These are phyloP conservation scores for Epichloe glyceriae DNA, from an alignment of 2,329 filamentous ascomycete species.

Conservation along the genomic window DNA sequence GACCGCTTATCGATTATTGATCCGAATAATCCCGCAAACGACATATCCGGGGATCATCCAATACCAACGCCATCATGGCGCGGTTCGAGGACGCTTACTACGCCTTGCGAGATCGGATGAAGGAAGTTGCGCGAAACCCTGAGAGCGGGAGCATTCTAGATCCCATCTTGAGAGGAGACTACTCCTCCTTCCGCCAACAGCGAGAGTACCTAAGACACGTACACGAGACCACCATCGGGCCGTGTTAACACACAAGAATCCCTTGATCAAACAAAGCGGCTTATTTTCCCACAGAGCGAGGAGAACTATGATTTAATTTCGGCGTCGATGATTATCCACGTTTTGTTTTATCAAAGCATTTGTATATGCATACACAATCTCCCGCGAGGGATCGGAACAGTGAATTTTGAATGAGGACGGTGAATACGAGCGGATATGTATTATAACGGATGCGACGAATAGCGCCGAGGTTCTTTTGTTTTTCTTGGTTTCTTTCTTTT, in stretches of 20 bases:
- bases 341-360: background rate
- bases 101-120: slow-evolving; percentile 45
- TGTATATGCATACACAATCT: background rate
- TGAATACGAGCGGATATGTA: slow-evolving; percentile 4
- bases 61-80: slow-evolving; percentile 53
- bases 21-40: slow-evolving; percentile 73
- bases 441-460: slow-evolving; percentile 5
- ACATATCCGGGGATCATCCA: slow-evolving; percentile 80
- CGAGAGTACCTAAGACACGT: slow-evolving; percentile 47
- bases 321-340: background rate
- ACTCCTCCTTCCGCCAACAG: slow-evolving; percentile 58
- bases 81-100: slow-evolving; percentile 55
- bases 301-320: background rate
- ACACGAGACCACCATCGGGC: slow-evolving; percentile 28
- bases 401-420: background rate
- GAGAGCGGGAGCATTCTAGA: slow-evolving; percentile 42
- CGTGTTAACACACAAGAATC: slow-evolving; percentile 17
- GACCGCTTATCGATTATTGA: slow-evolving; percentile 79
- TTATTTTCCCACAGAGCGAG: background rate
- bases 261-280: background rate
- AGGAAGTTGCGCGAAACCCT: slow-evolving; percentile 27
- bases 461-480: background rate
- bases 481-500: background rate
- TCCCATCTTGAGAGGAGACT: slow-evolving; percentile 65
- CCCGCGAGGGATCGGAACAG: slow-evolving; percentile 3